Conservation (phyloP, 176 grass and related monocot species). For the Coix lacrymajobi region DNA sequence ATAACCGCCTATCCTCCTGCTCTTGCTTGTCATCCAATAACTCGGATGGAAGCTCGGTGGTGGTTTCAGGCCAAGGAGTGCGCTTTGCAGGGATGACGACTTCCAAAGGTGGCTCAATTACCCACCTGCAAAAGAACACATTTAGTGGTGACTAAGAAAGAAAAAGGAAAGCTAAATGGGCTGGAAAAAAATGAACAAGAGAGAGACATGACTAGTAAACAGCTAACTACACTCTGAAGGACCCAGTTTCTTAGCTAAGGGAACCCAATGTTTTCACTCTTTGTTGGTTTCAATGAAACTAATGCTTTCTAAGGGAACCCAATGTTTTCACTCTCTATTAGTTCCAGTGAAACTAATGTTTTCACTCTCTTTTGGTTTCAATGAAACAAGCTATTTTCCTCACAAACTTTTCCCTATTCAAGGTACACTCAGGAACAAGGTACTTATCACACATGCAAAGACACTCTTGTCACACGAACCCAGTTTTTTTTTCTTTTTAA, state of each 20-base stretch:
- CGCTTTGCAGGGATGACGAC: constrained; percentile 67
- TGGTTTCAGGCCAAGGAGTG: constrained; percentile 82
- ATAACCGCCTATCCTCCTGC: constrained; percentile 38
- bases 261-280: neutral
- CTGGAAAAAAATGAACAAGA: neutral
- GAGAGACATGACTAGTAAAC: neutral
- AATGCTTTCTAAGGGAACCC: neutral
- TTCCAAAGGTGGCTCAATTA: constrained; percentile 84
- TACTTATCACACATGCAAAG: neutral
- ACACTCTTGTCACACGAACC: neutral
- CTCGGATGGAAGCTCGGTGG: constrained; percentile 30
- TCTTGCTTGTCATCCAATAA: constrained; percentile 39
- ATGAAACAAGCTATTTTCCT: neutral
- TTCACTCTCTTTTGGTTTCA: neutral
- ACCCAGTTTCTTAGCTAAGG: neutral
- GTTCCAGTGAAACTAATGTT: neutral
- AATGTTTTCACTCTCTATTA: neutral
- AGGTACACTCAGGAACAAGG: neutral
- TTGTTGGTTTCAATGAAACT: neutral
- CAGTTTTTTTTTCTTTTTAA: neutral
- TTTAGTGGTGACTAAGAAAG: neutral
- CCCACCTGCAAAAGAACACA: constrained; percentile 52
- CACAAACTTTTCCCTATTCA: neutral
- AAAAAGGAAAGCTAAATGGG: neutral
- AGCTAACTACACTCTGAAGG: neutral